These are phyloP conservation scores for Betula pendula DNA, from an alignment of 306 rosid genomes.

Conservation along the genomic window DNA sequence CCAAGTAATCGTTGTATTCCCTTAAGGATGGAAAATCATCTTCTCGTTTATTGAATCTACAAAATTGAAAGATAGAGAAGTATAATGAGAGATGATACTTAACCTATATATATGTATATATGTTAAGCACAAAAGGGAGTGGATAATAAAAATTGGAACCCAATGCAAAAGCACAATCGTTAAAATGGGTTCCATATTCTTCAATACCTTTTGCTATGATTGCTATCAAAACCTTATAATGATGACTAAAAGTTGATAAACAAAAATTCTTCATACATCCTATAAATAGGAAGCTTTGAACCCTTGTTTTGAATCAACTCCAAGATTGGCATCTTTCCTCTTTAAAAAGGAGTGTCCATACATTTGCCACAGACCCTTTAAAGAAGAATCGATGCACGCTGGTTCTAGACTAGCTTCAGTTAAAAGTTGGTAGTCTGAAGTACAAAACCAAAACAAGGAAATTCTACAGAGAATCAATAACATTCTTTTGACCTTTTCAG, in stretches of 20 bases:
- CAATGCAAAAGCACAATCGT: neutral
- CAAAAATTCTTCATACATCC: neutral
- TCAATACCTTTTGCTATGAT: neutral
- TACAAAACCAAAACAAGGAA: neutral
- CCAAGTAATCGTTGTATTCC: conserved; percentile 91
- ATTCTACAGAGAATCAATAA: neutral
- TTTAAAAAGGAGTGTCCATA: neutral
- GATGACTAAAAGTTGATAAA: neutral
- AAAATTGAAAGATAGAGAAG: neutral
- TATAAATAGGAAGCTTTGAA: neutral
- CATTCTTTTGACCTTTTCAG: neutral
- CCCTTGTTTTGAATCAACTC: neutral
- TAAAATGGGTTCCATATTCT: neutral
- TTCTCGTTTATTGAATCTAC: conserved; percentile 87
- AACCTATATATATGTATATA: no score
- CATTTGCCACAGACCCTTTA: neutral
- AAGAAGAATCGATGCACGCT: neutral
- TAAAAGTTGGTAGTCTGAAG: neutral
- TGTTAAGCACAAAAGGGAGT: no score
- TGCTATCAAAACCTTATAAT: neutral
- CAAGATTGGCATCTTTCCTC: neutral
- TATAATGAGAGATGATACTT: no score
- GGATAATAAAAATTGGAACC: neutral
- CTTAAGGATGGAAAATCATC: conserved; percentile 76
- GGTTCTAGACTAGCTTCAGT: neutral